These are phyloP conservation scores for Alternaria atra DNA, from an alignment of 2,329 filamentous ascomycete genomes.

Conservation along the genomic window DNA sequence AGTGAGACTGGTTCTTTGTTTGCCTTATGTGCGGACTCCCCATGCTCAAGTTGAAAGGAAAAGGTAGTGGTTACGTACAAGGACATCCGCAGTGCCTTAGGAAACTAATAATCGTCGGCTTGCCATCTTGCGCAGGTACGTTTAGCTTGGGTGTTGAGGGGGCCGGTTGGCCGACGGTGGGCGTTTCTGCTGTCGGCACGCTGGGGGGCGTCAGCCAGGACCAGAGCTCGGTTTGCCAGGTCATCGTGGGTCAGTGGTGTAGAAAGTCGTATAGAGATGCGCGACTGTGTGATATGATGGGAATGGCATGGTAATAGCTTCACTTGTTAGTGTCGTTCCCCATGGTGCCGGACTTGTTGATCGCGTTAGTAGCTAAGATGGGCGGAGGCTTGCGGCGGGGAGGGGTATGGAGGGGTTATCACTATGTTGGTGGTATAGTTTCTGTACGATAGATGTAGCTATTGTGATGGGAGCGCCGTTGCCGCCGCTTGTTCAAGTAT, in stretches of 20 bases:
- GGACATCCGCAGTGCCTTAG: slow-evolving; percentile 78
- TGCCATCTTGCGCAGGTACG: slow-evolving; percentile 60
- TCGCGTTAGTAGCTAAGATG: background rate
- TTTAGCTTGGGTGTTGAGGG: slow-evolving; percentile 63
- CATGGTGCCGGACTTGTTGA: background rate
- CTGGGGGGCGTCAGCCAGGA: slow-evolving; percentile 54
- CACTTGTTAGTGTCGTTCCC: background rate
- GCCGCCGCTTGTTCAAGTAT: no score
- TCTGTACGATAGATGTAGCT: no score
- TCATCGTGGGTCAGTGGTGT: slow-evolving; percentile 35
- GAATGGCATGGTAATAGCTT: background rate
- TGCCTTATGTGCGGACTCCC: no score
- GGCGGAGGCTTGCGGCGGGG: background rate
- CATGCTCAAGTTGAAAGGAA: no score
- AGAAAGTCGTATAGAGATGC: background rate
- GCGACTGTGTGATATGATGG: background rate
- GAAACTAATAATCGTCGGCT: slow-evolving; percentile 71
- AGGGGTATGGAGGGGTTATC: no score
- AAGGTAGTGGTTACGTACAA: slow-evolving; percentile 59
- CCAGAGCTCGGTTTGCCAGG: slow-evolving; percentile 52
- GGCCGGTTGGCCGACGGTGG: slow-evolving; percentile 64
- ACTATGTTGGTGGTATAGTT: no score
- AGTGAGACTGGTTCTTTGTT: background rate
- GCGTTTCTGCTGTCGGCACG: slow-evolving; percentile 52
- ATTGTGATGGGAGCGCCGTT: no score